These are phyloP conservation scores for Pestalotiopsis sp. DNA, from an alignment of 2,329 filamentous ascomycete genomes.

Conservation along the genomic window DNA sequence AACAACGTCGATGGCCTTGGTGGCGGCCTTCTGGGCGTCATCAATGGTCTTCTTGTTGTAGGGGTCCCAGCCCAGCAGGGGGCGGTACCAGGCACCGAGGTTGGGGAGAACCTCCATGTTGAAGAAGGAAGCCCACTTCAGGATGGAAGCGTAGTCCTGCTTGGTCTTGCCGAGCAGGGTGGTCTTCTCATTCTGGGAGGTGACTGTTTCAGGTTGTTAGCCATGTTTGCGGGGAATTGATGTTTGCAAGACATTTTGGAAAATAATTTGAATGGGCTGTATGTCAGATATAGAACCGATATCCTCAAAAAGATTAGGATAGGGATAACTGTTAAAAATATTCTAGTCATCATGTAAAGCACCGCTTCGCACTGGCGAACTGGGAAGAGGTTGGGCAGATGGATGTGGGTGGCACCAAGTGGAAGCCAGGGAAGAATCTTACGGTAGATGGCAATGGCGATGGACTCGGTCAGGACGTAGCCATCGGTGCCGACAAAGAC, in stretches of 20 bases:
- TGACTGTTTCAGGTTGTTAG: constrained; percentile 60
- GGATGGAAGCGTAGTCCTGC: constrained; percentile 98
- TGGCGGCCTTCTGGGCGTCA: constrained; percentile 68
- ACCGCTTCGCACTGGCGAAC: constrained; percentile 8
- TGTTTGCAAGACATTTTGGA: constrained; percentile 28
- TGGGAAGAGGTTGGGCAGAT: constrained; percentile 8
- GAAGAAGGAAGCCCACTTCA: constrained; percentile 97
- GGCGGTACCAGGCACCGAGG: constrained; percentile 81
- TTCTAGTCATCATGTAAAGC: constrained; percentile 69
- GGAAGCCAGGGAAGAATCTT: constrained; percentile 41
- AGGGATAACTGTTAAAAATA: constrained; percentile 93
- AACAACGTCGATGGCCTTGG: constrained; percentile 69
- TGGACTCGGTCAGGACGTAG: constrained; percentile 83
- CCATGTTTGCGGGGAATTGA: constrained; percentile 17
- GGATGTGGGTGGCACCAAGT: constrained; percentile 12
- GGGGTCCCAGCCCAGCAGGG: constrained; percentile 74
- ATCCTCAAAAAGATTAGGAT: constrained; percentile 74
- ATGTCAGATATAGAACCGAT: constrained; percentile 78
- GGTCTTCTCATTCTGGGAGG: constrained; percentile 99
- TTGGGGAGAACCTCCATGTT: constrained; percentile 80
- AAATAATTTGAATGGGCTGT: constrained; percentile 20
- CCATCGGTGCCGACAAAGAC: constrained; percentile 92
- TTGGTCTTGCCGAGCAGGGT: constrained; percentile 99
- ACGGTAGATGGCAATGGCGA: constrained; percentile 98
- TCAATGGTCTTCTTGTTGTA: constrained; percentile 99